phyloP scores from a whole-genome alignment of 2,329 filamentous ascomycete genomes.

The Metarhizium anisopliae region DNA sequence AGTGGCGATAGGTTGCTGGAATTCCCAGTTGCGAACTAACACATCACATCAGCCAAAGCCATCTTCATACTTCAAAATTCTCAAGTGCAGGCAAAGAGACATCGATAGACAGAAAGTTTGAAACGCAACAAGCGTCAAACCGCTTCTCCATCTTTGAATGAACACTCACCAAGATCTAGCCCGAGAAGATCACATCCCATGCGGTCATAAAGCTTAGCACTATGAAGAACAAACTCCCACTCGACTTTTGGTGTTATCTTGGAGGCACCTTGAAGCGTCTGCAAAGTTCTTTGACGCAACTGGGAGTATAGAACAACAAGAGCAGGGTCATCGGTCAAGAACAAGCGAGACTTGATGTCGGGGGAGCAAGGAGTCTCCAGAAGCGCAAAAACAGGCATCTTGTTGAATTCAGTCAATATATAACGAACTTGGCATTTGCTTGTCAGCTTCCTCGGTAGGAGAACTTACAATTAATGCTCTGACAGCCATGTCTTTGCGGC shows the following conservation, averaged over 20 bases:
- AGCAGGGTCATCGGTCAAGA: constrained; percentile 83
- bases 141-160: neutral
- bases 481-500: constrained; percentile 73
- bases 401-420: neutral
- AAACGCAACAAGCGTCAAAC: neutral
- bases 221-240: constrained; percentile 84
- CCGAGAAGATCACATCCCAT: constrained; percentile 93
- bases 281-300: constrained; percentile 69
- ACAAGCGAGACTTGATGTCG: constrained; percentile 66
- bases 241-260: constrained; percentile 72
- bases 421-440: neutral
- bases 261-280: constrained; percentile 77
- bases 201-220: constrained; percentile 71
- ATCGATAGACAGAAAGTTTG: neutral
- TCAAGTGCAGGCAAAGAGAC: neutral
- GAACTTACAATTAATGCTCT: constrained; percentile 65
- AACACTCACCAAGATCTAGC: constrained; percentile 61
- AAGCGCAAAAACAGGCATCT: constrained; percentile 72
- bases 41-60: neutral
- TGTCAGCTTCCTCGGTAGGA: neutral
- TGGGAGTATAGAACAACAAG: constrained; percentile 82
- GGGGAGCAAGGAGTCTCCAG: constrained; percentile 60
- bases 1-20: constrained; percentile 43
- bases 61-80: neutral
- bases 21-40: constrained; percentile 71